Evolutionary conservation across 306 rosid species (phyloP), one percentile per base, ranked within the genome.

Genomic region (Fagus sylvatica): DNA sequence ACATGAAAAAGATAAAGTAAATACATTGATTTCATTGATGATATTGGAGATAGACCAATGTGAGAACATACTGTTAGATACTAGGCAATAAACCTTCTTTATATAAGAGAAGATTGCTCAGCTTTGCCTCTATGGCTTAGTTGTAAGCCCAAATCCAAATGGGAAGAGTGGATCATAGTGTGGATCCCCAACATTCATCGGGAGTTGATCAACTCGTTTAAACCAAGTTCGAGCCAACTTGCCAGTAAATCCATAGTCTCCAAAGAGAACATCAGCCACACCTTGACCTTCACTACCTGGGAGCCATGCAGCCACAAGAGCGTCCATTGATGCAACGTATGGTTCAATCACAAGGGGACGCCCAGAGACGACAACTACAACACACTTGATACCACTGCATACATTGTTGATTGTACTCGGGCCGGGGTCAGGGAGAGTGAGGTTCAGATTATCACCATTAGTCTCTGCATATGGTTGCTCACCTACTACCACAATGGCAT

Each of bases 251-350:
- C 71, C 71, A 39, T 37, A 65, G 28, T 65, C 49, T 16, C 71
- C 71, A n/a, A 65, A 65, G 37, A 65, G 71, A 37, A 39, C 49
- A 3, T 65, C 71, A 39, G 71, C 71, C 22, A 65, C 71, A 17
- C 71, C 71, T 65, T 65, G 5, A n/a, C 71, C 71, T 65, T 65
- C 49, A 7, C 30, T 65, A 7, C 71, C 71, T 8, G 71, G 49
- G 32, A 65, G 71, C 71, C 71, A 65, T 65, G 71, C 71, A 65
- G 71, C 71, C 16, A 65, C 71, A 7, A 65, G 71, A 65, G 32
- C 71, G 17, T 65, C 71, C 71, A 65, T 37, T 8, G 49, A 65
- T 39, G 46, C 48, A 37, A 65, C 15, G 17, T 65, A 65, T 17
- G 71, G 48, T 65, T 65, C 71, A 9, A 65, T n/a, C 43, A 65